Percentiles rank a stretch among this genome's conserved stretches.
phyloP scores from a whole-genome alignment of 257 asterid species.

The Sherardia arvensis region DNA sequence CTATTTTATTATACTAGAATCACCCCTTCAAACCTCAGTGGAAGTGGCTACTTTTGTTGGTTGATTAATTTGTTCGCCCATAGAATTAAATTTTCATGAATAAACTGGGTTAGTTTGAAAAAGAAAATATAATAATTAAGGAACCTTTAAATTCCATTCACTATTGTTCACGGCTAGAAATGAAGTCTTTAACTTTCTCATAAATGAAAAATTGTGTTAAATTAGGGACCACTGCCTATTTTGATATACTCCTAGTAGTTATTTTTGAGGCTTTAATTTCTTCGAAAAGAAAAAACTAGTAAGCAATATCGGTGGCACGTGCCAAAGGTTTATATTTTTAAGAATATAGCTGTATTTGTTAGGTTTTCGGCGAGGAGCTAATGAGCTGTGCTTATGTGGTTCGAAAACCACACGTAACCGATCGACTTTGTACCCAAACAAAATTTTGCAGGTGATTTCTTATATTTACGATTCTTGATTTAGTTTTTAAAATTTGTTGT shows the following conservation, averaged over 20 bases:
- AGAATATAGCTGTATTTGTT: constrained; percentile 24
- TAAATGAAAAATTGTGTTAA: not conserved
- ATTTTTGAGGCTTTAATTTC: too few relatives aligned
- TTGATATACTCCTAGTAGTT: not conserved
- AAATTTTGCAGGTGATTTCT: too few relatives aligned
- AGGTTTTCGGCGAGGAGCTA: constrained; percentile 22
- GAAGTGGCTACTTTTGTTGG: too few relatives aligned
- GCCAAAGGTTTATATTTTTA: too few relatives aligned
- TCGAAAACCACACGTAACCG: constrained; percentile 58
- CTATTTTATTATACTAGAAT: too few relatives aligned
- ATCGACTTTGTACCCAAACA: constrained; percentile 21
- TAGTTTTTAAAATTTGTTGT: too few relatives aligned
- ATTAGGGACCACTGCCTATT: not conserved
- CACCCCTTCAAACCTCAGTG: too few relatives aligned
- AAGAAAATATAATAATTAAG: not conserved
- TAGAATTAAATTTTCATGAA: not conserved
- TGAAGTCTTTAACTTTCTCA: not conserved
- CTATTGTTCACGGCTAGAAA: not conserved
- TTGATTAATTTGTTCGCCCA: not conserved
- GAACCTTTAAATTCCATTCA: not conserved
- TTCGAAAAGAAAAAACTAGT: not conserved
- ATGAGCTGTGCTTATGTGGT: not conserved
- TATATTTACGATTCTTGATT: too few relatives aligned
- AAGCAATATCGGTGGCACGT: constrained; percentile 24
- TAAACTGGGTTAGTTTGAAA: not conserved